These are phyloP conservation scores for Rubus idaeus DNA, from an alignment of 306 rosid genomes.

Conservation along the genomic window DNA sequence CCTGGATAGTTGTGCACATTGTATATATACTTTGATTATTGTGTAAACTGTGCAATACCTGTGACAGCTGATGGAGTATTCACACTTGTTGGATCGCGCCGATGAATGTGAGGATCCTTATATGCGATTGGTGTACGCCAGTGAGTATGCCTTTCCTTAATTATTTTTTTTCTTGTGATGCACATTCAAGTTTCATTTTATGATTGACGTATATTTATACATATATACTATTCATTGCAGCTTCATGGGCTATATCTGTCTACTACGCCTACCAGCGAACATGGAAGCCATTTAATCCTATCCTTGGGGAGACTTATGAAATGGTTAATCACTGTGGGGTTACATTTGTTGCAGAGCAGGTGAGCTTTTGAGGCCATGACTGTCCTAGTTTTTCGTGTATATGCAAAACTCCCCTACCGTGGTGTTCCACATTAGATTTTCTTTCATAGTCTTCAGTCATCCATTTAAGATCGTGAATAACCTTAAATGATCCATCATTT, in stretches of 20 bases:
- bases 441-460: background rate
- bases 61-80: conserved; percentile 88
- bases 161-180: conserved; percentile 4
- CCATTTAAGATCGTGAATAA: conserved; percentile 11
- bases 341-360: conserved; percentile 89
- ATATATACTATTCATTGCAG: conserved; percentile 38
- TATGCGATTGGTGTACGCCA: conserved; percentile 68
- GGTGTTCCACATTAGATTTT: conserved; percentile 6
- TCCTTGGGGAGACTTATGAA: conserved; percentile 95
- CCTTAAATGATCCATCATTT: background rate
- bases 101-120: conserved; percentile 89
- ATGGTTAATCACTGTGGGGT: conserved; percentile 70
- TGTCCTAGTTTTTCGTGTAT: background rate
- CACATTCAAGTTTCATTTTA: background rate
- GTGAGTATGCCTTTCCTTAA: conserved; percentile 45
- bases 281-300: conserved; percentile 98
- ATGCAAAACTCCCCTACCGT: background rate
- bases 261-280: conserved; percentile 91
- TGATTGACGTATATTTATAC: conserved; percentile 1
- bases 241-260: conserved; percentile 94
- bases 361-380: conserved; percentile 32
- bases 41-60: conserved; percentile 24
- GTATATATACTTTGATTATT: background rate
- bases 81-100: conserved; percentile 75
- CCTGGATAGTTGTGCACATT: conserved; percentile 16